phyloP scores from a whole-genome alignment of 2,329 filamentous ascomycete genomes.

The Aspergillus sp. region DNA sequence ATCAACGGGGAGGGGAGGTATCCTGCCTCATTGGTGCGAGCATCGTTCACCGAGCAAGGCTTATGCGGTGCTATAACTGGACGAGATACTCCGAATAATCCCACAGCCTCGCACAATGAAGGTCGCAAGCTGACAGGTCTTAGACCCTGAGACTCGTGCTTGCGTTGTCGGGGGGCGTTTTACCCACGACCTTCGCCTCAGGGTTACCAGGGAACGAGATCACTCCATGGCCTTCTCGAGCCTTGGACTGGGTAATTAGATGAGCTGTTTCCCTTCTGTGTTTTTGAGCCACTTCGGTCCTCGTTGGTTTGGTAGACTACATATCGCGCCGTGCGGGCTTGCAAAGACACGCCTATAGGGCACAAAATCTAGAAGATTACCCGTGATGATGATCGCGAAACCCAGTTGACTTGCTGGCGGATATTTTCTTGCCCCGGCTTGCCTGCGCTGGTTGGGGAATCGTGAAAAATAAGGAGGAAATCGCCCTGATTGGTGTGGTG shows the following conservation, averaged over 20 bases:
- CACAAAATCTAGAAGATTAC: neutral
- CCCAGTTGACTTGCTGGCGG: conserved; percentile 1
- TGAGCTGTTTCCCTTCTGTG: neutral
- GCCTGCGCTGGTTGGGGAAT: neutral
- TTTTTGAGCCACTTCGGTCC: neutral
- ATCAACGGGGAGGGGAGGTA: neutral
- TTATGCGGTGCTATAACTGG: neutral
- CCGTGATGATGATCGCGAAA: neutral
- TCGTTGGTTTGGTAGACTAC: neutral
- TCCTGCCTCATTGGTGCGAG: neutral
- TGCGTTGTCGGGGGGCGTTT: neutral
- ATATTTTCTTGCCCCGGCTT: neutral
- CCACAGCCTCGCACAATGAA: neutral
- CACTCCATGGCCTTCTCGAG: neutral
- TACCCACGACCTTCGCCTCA: neutral
- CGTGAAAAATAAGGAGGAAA: neutral
- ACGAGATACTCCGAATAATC: neutral
- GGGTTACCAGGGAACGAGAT: neutral
- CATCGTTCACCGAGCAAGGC: neutral
- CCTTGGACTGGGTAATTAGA: no score
- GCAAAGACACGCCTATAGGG: neutral
- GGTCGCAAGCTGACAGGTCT: conserved; percentile 1
- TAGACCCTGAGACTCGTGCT: neutral
- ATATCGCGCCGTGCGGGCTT: neutral
- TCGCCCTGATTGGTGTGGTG: conserved; percentile 3